Conservation (phyloP, 139 green algal species). For the Astrephomene gubernaculifera region DNA sequence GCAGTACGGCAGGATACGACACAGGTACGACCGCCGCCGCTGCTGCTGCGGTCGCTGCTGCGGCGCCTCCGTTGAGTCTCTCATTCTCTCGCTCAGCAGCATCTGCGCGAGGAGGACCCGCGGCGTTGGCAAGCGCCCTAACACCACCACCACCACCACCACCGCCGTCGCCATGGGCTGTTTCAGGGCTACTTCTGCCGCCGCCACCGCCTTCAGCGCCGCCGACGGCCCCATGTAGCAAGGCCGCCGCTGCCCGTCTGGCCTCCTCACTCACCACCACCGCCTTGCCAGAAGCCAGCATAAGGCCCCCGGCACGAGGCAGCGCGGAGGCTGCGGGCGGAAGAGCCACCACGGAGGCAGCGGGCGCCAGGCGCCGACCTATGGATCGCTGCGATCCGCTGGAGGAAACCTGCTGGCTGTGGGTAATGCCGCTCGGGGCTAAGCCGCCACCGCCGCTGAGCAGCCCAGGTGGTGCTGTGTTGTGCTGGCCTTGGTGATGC, state of each 20-base stretch:
- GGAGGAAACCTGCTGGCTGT: too few species aligned
- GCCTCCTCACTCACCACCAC: neutral
- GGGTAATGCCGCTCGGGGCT: too few species aligned
- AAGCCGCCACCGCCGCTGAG: neutral
- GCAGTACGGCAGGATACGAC: neutral
- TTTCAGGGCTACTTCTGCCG: too few species aligned
- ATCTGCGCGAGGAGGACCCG: neutral
- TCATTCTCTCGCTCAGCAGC: neutral
- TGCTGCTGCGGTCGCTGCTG: neutral
- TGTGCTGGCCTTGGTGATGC: too few species aligned
- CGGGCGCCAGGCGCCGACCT: neutral
- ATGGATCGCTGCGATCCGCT: too few species aligned
- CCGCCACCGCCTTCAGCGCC: neutral
- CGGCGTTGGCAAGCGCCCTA: neutral
- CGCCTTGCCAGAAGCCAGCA: neutral
- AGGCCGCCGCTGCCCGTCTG: neutral
- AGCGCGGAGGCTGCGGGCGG: neutral
- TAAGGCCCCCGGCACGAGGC: neutral
- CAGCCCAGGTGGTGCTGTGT: too few species aligned
- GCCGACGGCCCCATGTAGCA: too few species aligned
- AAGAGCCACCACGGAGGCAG: constrained; percentile 3
- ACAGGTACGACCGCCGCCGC: neutral
- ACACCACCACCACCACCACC: neutral
- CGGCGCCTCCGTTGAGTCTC: neutral
- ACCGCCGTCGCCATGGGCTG: neutral